A percentile compares a stretch with the other conserved stretches of the same genome.
phyloP scores from a whole-genome alignment of 257 asterid genomes.

The Solanum pennellii region DNA sequence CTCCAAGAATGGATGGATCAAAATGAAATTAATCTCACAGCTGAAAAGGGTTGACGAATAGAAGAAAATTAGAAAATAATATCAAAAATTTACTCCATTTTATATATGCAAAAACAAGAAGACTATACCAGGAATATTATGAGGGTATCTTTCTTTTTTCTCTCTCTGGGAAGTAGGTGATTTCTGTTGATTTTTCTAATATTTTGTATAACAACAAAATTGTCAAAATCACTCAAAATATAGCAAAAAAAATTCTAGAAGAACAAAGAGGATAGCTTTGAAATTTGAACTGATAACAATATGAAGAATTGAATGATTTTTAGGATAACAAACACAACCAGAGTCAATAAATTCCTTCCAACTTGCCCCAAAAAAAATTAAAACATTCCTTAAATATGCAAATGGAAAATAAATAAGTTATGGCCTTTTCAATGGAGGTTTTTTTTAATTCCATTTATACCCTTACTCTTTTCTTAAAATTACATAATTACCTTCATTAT shows the following conservation, averaged over 20 bases:
- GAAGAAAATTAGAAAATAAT: constrained; percentile 1
- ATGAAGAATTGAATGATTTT: constrained; percentile 5
- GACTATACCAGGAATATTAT: constrained; percentile 25
- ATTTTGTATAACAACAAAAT: neutral
- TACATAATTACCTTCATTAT: neutral
- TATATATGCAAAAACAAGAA: neutral
- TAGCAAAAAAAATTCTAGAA: neutral
- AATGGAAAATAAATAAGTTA: neutral
- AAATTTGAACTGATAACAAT: constrained; percentile 5
- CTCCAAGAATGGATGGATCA: constrained; percentile 23
- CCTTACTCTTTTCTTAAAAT: neutral
- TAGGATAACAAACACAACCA: constrained; percentile 12
- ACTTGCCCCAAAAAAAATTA: neutral
- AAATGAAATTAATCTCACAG: constrained; percentile 16
- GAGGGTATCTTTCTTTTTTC: neutral
- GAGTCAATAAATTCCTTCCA: constrained; percentile 1
- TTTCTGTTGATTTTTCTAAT: neutral
- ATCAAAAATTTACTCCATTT: neutral
- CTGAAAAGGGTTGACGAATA: constrained; percentile 5
- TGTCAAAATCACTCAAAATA: neutral
- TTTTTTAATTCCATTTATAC: neutral
- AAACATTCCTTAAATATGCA: neutral
- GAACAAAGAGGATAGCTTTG: neutral
- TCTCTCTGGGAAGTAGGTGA: neutral
- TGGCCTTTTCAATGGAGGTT: neutral